These are phyloP conservation scores for Kodamaea restingae DNA, from an alignment of 805 yeast species.

Conservation along the genomic window DNA sequence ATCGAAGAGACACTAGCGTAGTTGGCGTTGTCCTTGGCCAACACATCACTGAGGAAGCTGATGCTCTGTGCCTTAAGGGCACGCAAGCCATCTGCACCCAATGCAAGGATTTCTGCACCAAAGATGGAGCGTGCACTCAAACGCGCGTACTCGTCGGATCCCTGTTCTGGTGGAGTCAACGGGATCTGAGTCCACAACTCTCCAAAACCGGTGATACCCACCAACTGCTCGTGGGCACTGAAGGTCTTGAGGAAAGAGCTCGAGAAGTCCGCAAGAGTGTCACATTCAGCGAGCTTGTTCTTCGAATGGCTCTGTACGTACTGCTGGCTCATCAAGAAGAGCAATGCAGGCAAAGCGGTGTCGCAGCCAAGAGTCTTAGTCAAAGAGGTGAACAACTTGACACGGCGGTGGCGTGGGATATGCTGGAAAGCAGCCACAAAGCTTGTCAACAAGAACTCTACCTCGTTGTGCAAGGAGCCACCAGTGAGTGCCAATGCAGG, in stretches of 20 bases:
- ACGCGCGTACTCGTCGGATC: conserved; percentile 30
- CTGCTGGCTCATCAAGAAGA: conserved; percentile 80
- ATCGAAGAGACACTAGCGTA: conserved; percentile 24
- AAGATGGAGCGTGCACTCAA: conserved; percentile 56
- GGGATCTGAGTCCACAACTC: conserved; percentile 51
- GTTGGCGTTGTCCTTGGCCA: conserved; percentile 25
- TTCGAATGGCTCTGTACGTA: conserved; percentile 46
- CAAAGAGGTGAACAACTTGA: conserved; percentile 73
- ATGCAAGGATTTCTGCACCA: conserved; percentile 54
- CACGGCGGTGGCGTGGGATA: conserved; percentile 95
- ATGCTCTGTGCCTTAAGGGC: conserved; percentile 49
- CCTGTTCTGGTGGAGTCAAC: conserved; percentile 35
- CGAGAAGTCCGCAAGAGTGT: conserved; percentile 66
- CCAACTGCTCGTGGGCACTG: conserved; percentile 61
- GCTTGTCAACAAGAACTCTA: conserved; percentile 79
- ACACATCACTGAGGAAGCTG: conserved; percentile 52
- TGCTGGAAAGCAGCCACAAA: conserved; percentile 94
- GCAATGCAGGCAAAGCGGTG: conserved; percentile 62
- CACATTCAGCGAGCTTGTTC: conserved; percentile 63
- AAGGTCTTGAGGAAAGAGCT: conserved; percentile 67
- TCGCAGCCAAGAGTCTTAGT: conserved; percentile 69
- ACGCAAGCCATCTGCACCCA: conserved; percentile 45
- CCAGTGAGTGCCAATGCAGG: conserved; percentile 68
- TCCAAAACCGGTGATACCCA: conserved; percentile 49
- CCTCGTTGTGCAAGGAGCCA: conserved; percentile 48